phyloP scores from a whole-genome alignment of 2,329 filamentous ascomycete genomes.

The Xylaria sp. region DNA sequence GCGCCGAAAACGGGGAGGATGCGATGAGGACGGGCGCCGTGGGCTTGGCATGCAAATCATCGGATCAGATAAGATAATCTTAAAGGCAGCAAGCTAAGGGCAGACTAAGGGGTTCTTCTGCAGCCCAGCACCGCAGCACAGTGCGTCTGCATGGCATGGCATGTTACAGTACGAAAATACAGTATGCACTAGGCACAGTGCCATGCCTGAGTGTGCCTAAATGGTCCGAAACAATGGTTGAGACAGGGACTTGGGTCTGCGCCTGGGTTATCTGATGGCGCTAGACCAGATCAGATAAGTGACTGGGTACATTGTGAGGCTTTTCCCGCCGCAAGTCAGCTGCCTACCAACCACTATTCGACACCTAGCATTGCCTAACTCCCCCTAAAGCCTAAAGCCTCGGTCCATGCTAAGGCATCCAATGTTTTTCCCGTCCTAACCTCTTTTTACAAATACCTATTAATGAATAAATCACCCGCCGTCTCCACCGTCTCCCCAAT shows the following conservation, averaged over 20 bases:
- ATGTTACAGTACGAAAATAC: conserved; percentile 4
- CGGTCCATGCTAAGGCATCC: neutral
- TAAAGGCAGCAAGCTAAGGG: conserved; percentile 10
- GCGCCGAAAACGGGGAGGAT: conserved; percentile 41
- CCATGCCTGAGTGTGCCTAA: neutral
- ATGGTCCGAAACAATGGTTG: conserved; percentile 9
- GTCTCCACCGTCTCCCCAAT: conserved; percentile 27
- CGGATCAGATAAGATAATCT: conserved; percentile 52
- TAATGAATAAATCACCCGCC: conserved; percentile 18
- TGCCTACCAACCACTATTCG: neutral
- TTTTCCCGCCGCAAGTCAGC: conserved; percentile 14
- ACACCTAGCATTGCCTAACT: neutral
- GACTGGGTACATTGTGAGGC: conserved; percentile 2
- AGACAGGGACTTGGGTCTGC: neutral
- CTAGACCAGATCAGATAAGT: conserved; percentile 23
- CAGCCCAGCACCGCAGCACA: neutral
- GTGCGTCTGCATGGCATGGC: neutral
- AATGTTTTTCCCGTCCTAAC: neutral
- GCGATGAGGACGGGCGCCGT: conserved; percentile 26
- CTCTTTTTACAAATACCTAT: conserved; percentile 10
- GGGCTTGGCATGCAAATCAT: conserved; percentile 34
- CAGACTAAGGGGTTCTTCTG: neutral
- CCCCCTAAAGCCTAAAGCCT: neutral
- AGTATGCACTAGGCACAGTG: neutral
- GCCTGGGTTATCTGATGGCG: conserved; percentile 37